Conservation (phyloP, 768 basidiomycete species). For the Suillus spraguei region DNA sequence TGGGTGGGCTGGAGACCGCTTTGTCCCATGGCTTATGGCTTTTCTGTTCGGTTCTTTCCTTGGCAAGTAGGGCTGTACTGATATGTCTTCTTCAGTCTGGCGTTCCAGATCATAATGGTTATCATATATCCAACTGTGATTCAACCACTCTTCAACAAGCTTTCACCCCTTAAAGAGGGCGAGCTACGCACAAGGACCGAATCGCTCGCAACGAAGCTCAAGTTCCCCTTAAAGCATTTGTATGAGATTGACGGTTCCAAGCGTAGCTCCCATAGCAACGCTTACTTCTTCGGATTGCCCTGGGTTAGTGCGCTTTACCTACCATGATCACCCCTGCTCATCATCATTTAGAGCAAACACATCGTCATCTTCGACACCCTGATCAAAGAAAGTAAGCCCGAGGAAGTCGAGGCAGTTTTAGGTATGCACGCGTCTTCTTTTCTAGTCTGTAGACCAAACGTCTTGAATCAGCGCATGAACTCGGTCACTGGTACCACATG, state of each 20-base stretch:
- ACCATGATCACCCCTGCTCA: background rate
- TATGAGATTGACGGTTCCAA: slow-evolving; percentile 98
- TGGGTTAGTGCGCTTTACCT: slow-evolving; percentile 56
- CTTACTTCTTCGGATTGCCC: slow-evolving; percentile 98
- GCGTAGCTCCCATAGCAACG: slow-evolving; percentile 93
- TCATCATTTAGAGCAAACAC: slow-evolving; percentile 69
- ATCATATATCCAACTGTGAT: slow-evolving; percentile 84
- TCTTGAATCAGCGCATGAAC: slow-evolving; percentile 72
- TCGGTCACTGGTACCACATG: slow-evolving; percentile 93
- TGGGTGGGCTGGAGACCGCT: slow-evolving; percentile 90
- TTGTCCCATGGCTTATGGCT: slow-evolving; percentile 91
- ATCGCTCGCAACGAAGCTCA: slow-evolving; percentile 72
- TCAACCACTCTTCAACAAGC: slow-evolving; percentile 96
- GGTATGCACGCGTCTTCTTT: slow-evolving; percentile 34
- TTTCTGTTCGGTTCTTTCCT: slow-evolving; percentile 66
- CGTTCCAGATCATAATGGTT: slow-evolving; percentile 84
- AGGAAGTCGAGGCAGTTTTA: slow-evolving; percentile 97
- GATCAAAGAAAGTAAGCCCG: slow-evolving; percentile 86
- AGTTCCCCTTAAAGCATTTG: slow-evolving; percentile 92
- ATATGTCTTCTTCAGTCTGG: slow-evolving; percentile 49
- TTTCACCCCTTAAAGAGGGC: slow-evolving; percentile 80
- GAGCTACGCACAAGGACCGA: slow-evolving; percentile 82
- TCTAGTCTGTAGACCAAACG: background rate
- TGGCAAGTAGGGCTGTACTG: background rate
- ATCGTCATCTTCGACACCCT: slow-evolving; percentile 98